Conservation (phyloP, 2,329 filamentous ascomycete species). For the Cladosporium sp. region DNA sequence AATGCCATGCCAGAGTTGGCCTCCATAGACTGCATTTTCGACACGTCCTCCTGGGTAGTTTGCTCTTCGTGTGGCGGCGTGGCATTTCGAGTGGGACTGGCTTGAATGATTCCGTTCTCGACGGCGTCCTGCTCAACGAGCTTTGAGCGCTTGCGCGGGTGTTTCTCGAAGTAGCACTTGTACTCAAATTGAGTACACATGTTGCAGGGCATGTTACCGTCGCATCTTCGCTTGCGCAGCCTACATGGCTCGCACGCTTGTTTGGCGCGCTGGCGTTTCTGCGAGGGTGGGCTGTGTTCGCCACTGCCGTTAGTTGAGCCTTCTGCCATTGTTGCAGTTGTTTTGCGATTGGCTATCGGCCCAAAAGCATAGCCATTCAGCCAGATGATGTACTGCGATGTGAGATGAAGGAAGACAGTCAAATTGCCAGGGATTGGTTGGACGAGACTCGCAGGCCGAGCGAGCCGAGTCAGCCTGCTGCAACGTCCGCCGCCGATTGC, state of each 20-base stretch:
- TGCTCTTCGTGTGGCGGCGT: constrained; percentile 15
- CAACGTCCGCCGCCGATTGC: neutral
- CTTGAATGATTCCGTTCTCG: constrained; percentile 12
- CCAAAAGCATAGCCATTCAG: neutral
- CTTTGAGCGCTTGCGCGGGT: constrained; percentile 31
- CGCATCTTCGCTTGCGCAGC: constrained; percentile 52
- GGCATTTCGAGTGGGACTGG: constrained; percentile 13
- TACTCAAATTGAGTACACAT: constrained; percentile 51
- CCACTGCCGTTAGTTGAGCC: constrained; percentile 4
- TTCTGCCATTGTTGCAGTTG: constrained; percentile 2
- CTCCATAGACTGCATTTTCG: constrained; percentile 41
- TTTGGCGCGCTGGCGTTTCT: constrained; percentile 30
- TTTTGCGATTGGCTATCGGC: neutral
- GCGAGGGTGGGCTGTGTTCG: constrained; percentile 13
- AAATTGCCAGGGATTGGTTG: constrained; percentile 3
- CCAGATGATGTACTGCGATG: neutral
- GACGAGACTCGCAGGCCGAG: neutral
- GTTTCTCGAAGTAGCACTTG: constrained; percentile 43
- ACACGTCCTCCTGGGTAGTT: constrained; percentile 22
- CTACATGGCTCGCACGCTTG: constrained; percentile 44
- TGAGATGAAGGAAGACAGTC: neutral
- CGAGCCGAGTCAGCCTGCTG: neutral
- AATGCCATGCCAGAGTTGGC: constrained; percentile 55
- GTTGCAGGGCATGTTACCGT: constrained; percentile 47
- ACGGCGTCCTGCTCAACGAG: constrained; percentile 26